phyloP scores from a whole-genome alignment of 768 basidiomycete species.

The Russula dissimulans region DNA sequence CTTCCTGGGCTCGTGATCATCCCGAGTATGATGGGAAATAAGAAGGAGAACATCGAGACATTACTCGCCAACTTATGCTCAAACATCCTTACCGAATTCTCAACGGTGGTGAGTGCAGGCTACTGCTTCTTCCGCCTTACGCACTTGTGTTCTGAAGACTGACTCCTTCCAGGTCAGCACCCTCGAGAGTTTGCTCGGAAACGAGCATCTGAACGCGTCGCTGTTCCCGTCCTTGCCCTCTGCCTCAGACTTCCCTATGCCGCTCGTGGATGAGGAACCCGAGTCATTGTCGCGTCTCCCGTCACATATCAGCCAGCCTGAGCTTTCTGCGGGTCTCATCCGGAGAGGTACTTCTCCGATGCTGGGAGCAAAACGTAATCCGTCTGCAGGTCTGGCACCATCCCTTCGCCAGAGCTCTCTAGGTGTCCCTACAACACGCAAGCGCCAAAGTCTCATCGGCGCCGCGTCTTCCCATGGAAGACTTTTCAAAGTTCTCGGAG shows the following conservation, averaged over 20 bases:
- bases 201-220: slow-evolving; percentile 71
- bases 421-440: slow-evolving; percentile 37
- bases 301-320: slow-evolving; percentile 48
- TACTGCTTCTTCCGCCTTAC: not conserved
- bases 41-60: slow-evolving; percentile 80
- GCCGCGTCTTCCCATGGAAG: slow-evolving; percentile 75
- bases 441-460: slow-evolving; percentile 54
- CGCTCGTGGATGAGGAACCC: slow-evolving; percentile 39
- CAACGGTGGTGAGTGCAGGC: slow-evolving; percentile 58
- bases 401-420: slow-evolving; percentile 44
- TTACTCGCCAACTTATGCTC: slow-evolving; percentile 85
- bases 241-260: slow-evolving; percentile 48
- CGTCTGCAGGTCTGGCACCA: slow-evolving; percentile 35
- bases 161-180: slow-evolving; percentile 49
- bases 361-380: slow-evolving; percentile 42
- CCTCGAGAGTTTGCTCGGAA: slow-evolving; percentile 75
- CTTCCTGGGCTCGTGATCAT: slow-evolving; percentile 65
- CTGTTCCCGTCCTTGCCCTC: slow-evolving; percentile 56
- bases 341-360: slow-evolving; percentile 25
- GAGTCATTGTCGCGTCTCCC: slow-evolving; percentile 40
- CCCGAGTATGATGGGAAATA: slow-evolving; percentile 80
- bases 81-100: slow-evolving; percentile 77
- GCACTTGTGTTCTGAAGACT: not conserved
- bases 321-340: slow-evolving; percentile 29
- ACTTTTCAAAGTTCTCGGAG: slow-evolving; percentile 79